Percentiles rank a stretch among this genome's conserved stretches.
These are phyloP conservation scores for Arachnopeziza araneosa DNA, from an alignment of 2,329 filamentous ascomycete genomes.

Conservation along the genomic window DNA sequence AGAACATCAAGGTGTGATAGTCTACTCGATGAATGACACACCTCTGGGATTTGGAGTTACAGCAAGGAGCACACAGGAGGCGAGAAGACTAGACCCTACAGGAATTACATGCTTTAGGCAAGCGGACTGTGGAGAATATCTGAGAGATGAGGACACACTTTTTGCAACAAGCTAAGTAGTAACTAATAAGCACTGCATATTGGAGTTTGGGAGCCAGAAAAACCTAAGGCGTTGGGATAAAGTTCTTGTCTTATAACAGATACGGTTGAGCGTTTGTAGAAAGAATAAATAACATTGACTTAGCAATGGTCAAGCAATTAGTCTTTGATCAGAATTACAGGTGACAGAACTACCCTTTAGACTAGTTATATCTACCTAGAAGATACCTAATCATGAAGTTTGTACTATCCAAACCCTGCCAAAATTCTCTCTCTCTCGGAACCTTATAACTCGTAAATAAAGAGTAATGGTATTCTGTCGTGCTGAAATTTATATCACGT, in stretches of 20 bases:
- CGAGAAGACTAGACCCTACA: slow-evolving; percentile 80
- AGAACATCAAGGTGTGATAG: slow-evolving; percentile 85
- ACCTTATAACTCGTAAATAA: too few species aligned
- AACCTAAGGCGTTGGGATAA: slow-evolving; percentile 9
- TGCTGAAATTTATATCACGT: neutral
- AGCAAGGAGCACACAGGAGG: slow-evolving; percentile 79
- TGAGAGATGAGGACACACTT: slow-evolving; percentile 72
- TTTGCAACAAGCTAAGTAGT: slow-evolving; percentile 42
- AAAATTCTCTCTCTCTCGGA: too few species aligned
- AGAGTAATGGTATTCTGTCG: too few species aligned
- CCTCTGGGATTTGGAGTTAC: slow-evolving; percentile 92
- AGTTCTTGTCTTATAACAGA: neutral
- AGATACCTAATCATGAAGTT: too few species aligned
- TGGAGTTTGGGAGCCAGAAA: neutral
- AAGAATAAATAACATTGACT: too few species aligned
- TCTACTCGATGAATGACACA: slow-evolving; percentile 87
- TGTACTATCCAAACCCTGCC: too few species aligned
- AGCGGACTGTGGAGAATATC: slow-evolving; percentile 89
- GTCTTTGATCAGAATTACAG: too few species aligned
- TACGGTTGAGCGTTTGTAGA: neutral
- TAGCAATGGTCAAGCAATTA: too few species aligned
- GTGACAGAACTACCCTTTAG: too few species aligned
- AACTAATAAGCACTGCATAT: neutral
- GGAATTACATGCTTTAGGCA: slow-evolving; percentile 86
- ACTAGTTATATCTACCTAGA: too few species aligned